Percentiles rank a stretch among this genome's conserved stretches.
These are phyloP conservation scores for Sanguinoderma infundibulare DNA, from an alignment of 1,284 basidiomycete genomes.

Conservation along the genomic window DNA sequence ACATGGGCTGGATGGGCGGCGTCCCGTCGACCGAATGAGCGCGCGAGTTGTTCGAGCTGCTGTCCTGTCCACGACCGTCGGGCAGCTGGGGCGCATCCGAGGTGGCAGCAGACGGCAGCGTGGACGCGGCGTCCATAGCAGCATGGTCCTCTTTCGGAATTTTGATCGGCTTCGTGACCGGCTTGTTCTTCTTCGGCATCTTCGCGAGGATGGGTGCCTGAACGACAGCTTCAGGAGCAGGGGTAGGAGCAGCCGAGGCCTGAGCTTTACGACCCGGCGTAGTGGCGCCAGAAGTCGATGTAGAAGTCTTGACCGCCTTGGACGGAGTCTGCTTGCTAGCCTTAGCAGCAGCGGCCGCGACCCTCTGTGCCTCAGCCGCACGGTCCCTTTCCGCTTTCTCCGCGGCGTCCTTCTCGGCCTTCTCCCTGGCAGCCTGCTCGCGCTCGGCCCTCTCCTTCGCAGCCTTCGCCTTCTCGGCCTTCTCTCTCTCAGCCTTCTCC, in stretches of 20 bases:
- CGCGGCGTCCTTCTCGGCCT: conserved; percentile 36
- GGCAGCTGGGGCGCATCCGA: conserved; percentile 48
- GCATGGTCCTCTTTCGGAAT: conserved; percentile 60
- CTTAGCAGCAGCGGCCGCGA: conserved; percentile 31
- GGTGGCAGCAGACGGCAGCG: conserved; percentile 47
- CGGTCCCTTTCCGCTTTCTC: conserved; percentile 40
- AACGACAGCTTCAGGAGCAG: conserved; percentile 40
- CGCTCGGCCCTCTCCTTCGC: conserved; percentile 43
- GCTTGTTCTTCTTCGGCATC: conserved; percentile 81
- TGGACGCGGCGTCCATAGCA: conserved; percentile 47
- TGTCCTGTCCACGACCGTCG: conserved; percentile 40
- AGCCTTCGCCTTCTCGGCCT: conserved; percentile 42
- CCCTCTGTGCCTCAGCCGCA: conserved; percentile 37
- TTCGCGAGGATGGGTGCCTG: conserved; percentile 78
- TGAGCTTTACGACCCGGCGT: conserved; percentile 26
- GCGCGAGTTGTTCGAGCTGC: conserved; percentile 57
- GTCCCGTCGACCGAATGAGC: conserved; percentile 60
- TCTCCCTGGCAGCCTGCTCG: conserved; percentile 42
- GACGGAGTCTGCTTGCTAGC: conserved; percentile 36
- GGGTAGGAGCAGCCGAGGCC: conserved; percentile 10
- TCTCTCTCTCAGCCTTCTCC: conserved; percentile 42
- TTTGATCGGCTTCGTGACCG: conserved; percentile 60
- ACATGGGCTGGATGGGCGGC: conserved; percentile 46
- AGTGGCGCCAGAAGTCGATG: conserved; percentile 25
- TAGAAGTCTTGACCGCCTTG: conserved; percentile 31